These are phyloP conservation scores for Lasiosphaeria ovina DNA, from an alignment of 495 filamentous ascomycete species.

Conservation along the genomic window DNA sequence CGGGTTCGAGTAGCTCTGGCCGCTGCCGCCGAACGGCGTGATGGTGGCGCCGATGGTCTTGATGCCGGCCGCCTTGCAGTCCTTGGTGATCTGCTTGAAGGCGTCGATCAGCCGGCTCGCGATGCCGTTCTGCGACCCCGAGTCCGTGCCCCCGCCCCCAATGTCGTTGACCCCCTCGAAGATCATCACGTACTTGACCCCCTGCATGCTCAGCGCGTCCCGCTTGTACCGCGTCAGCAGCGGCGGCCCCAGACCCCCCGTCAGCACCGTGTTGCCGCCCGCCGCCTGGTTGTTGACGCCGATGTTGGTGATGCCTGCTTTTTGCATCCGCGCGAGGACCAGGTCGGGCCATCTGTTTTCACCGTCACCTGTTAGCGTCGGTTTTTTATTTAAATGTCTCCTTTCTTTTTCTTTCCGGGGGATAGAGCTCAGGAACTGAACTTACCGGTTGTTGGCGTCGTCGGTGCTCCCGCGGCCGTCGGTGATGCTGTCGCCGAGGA, in stretches of 20 bases:
- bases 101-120: conserved; percentile 52
- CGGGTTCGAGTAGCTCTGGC: conserved; percentile 54
- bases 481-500: conserved; percentile 74
- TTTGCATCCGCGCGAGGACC: conserved; percentile 55
- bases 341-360: conserved; percentile 61
- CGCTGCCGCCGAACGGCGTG: conserved; percentile 58
- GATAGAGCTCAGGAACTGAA: too few species aligned
- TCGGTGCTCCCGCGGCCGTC: conserved; percentile 65
- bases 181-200: conserved; percentile 61
- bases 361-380: too few species aligned
- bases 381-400: too few species aligned
- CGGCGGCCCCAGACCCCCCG: conserved; percentile 62
- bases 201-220: conserved; percentile 57
- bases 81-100: conserved; percentile 56
- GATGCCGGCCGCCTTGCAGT: conserved; percentile 56
- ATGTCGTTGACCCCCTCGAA: conserved; percentile 75
- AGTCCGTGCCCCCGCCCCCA: conserved; percentile 50
- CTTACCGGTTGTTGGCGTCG: conserved; percentile 65
- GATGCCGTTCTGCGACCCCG: conserved; percentile 48
- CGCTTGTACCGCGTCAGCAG: conserved; percentile 61
- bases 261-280: conserved; percentile 66
- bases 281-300: conserved; percentile 69
- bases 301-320: conserved; percentile 47
- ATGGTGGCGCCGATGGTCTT: conserved; percentile 64
- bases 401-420: too few species aligned